Evolutionary conservation across 345 rosid genomes (phyloP), one percentile per base, ranked within the genome.

Genomic region (Capsella bursapastoris): DNA sequence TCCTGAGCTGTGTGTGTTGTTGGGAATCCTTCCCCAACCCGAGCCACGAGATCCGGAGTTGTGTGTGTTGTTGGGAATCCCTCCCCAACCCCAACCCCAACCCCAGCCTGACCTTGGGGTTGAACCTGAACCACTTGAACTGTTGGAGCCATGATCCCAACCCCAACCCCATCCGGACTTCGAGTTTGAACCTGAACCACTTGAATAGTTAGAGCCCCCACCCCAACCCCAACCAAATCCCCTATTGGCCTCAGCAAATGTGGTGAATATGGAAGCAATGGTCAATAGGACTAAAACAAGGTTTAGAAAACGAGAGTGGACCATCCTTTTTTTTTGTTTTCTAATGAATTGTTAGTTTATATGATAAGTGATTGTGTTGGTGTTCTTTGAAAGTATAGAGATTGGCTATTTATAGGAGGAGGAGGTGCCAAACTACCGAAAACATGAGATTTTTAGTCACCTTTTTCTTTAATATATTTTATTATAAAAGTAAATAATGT

Each of bases 181-280:
- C 14, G 58, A 29, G 6, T 3, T 64, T 68, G 80, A 45, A 49
- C 50, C 18, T n/a, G 67, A 71, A 37, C 75, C 75, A 65, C 27
- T 66, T 43, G 74, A 59, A n/a, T 37, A 2, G 83, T 84, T 82
- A 22, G 71, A 75, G 5, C 81, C 69, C 6, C 53, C 64, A 13
- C 60, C 63, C 87, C 83, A 77, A 43, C 72, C 78, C 61, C 68
- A 68, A 18, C 68, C 68, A 59, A 58, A 74, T 5, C 69, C 79
- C 2, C 79, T 75, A 52, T 68, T 68, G 32, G 74, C 79, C 25
- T 75, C 79, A 8, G 64, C 74, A 60, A 51, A 68, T 43, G 74
- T 52, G 34, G 64, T 60, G 22, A 68, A 43, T 38, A 61, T 22
- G 27, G 53, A 31, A 16, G 70, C 58, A 47, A 76, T 16, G 51